Conservation (phyloP, 139 green algal species). For the Picochlorum costavermella region DNA sequence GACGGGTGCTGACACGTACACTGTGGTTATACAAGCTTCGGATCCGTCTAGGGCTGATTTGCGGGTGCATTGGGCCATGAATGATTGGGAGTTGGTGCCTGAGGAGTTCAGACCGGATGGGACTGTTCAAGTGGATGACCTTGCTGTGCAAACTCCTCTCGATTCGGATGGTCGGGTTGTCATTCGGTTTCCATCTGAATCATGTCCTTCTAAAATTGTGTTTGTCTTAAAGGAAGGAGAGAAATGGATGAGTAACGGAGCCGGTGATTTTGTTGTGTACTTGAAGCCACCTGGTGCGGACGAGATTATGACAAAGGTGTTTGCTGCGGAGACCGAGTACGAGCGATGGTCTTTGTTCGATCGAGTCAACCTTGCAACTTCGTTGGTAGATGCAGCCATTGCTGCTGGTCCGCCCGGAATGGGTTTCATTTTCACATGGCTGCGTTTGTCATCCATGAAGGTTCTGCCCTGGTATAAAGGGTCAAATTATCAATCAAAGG, state of each 20-base stretch:
- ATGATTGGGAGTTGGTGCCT: constrained; percentile 59
- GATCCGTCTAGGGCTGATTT: constrained; percentile 7
- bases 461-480: constrained; percentile 67
- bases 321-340: constrained; percentile 46
- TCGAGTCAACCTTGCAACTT: constrained; percentile 53
- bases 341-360: constrained; percentile 63
- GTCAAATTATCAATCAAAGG: constrained; percentile 76
- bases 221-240: constrained; percentile 64
- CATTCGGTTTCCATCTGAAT: constrained; percentile 33
- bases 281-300: constrained; percentile 43
- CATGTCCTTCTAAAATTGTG: constrained; percentile 41
- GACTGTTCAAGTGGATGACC: constrained; percentile 31
- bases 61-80: constrained; percentile 66
- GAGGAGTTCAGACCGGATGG: constrained; percentile 18
- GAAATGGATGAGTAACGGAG: constrained; percentile 53
- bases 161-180: constrained; percentile 22
- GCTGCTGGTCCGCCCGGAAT: constrained; percentile 47
- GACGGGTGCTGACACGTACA: background rate
- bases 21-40: background rate
- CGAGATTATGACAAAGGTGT: constrained; percentile 25
- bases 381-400: constrained; percentile 53
- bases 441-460: constrained; percentile 58
- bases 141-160: constrained; percentile 56
- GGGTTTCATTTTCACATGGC: constrained; percentile 67
- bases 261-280: constrained; percentile 43